Conservation (phyloP, 1,139 yeast species). For the Saccharomyces pastorianus region DNA sequence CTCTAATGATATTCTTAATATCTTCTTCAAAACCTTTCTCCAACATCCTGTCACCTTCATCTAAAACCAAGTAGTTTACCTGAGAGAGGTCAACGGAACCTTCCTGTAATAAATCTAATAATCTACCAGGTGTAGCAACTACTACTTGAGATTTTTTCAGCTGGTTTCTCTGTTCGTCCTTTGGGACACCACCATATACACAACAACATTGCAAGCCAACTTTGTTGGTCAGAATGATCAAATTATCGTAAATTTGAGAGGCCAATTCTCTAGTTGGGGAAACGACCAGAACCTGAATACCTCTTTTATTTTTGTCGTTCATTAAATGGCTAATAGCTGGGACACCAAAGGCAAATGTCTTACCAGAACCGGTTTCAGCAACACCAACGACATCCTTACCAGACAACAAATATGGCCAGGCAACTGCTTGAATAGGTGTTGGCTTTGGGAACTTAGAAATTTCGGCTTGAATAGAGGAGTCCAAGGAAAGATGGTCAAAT, state of each 20-base stretch:
- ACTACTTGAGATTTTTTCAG: conserved; percentile 64
- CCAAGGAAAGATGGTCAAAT: conserved; percentile 55
- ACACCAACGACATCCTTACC: conserved; percentile 91
- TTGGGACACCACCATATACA: conserved; percentile 95
- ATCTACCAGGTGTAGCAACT: conserved; percentile 95
- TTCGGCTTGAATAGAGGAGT: conserved; percentile 46
- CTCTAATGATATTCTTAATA: too few species aligned
- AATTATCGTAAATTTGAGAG: conserved; percentile 82
- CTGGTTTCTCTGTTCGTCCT: conserved; percentile 75
- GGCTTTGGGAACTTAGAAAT: conserved; percentile 75
- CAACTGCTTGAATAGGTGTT: conserved; percentile 92
- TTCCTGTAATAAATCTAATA: conserved; percentile 83
- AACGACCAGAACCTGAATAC: conserved; percentile 70
- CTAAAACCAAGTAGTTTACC: conserved; percentile 76
- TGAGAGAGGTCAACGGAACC: conserved; percentile 65
- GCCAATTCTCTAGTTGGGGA: conserved; percentile 98
- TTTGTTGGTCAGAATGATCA: conserved; percentile 55
- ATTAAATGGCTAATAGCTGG: conserved; percentile 79
- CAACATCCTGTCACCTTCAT: conserved; percentile 97
- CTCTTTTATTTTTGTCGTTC: conserved; percentile 33
- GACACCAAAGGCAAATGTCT: conserved; percentile 90
- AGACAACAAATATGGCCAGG: conserved; percentile 86
- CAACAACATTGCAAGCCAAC: conserved; percentile 69
- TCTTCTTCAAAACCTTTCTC: conserved; percentile 27
- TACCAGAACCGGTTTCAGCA: conserved; percentile 41